Evolutionary conservation across 1,284 basidiomycete genomes (phyloP), one percentile per base, ranked within the genome.

Genomic region (Rhodotorula sp.): DNA sequence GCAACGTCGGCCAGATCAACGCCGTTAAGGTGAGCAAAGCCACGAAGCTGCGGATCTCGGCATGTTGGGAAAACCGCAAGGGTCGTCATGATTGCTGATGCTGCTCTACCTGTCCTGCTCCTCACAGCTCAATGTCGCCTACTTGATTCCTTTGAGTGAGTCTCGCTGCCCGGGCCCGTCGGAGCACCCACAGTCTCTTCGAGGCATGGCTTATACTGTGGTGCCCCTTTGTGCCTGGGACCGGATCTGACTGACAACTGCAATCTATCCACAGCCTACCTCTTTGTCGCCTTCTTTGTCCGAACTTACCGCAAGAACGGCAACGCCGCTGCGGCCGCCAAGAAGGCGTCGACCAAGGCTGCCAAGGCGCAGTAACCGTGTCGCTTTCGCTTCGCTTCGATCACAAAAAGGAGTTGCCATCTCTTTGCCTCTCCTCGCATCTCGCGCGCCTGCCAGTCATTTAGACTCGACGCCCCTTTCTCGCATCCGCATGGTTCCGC

Each of bases 211-310:
- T 30, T 17, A 3, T 26, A 51, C 22, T 22, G 22, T 62, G 46
- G 46, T 48, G 37, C 14, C 37, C 37, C 37, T 42, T 12, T 12
- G 12, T 8, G 2, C 12, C 37, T 14, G 37, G 0, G 37, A 42
- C 2, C 37, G 14, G 37, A 8, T 42, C 37, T 42, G 46, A 48
- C 46, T 48, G 46, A 48, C 18, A 2, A 26, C 24, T 6, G 24
- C 20, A 45, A 33, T 10, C 42, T 33, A 8, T 45, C 15, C 46
- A 10, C 68, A 70, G 65, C 73, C 30, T 72, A 68, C 64, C 70
- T 74, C 42, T 74, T 74, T 33, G 63, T 55, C 17, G 63, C 70
- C 18, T 74, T 74, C 68, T 74, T 74, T 62, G 24, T 74, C 63
- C 68, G 69, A 63, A 56, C 61, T 7, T 74, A 74, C 70, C 62